Evolutionary conservation across 345 rosid species (phyloP).

Genomic region (Raphanus raphanistrum): DNA sequence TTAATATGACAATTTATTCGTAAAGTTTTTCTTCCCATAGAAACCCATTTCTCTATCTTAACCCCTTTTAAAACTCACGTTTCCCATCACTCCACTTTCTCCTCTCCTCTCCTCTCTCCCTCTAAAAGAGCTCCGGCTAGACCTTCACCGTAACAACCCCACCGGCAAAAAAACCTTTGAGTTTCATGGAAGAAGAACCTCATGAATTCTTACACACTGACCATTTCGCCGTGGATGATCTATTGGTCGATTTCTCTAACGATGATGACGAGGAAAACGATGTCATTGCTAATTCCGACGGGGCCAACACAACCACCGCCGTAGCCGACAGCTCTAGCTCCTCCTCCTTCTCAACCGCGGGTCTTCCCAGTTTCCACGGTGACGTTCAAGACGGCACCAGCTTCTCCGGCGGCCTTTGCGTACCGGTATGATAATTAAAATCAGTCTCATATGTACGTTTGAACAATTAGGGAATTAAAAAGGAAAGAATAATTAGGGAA

Average conservation of each 20-base stretch:
- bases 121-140: constrained; percentile 23
- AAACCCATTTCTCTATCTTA: constrained; percentile 39
- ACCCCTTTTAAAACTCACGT: constrained; percentile 38
- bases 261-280: constrained; percentile 56
- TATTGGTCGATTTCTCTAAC: constrained; percentile 74
- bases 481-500: not conserved
- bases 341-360: constrained; percentile 21
- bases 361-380: constrained; percentile 37
- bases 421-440: constrained; percentile 61
- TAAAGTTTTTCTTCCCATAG: constrained; percentile 2
- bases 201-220: constrained; percentile 42
- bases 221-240: constrained; percentile 86
- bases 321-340: constrained; percentile 68
- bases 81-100: constrained; percentile 37
- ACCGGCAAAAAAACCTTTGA: not conserved
- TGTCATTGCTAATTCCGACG: constrained; percentile 42
- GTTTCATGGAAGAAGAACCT: constrained; percentile 33
- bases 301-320: constrained; percentile 37
- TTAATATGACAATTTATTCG: not conserved
- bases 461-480: not conserved
- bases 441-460: not conserved
- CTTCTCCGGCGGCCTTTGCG: constrained; percentile 69
- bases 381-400: constrained; percentile 45
- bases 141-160: constrained; percentile 11
- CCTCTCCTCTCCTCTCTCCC: constrained; percentile 20